Evolutionary conservation across 805 yeast genomes (phyloP).

Genomic region (Kazachstania psychrophila): DNA sequence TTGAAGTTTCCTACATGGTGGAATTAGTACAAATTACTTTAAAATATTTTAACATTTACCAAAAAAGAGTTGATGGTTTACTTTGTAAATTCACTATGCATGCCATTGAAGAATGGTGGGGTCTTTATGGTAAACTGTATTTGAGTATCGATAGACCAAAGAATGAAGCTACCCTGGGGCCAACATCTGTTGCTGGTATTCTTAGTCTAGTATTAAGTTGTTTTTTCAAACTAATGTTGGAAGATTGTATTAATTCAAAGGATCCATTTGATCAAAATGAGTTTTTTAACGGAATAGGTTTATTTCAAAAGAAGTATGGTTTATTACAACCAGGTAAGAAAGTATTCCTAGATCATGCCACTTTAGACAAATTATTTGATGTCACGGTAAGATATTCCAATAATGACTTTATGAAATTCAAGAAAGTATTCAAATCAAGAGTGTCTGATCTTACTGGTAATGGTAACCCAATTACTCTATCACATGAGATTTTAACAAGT

Average conservation of each 20-base stretch:
- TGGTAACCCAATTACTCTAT: conserved; percentile 26
- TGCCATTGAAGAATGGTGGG: conserved; percentile 84
- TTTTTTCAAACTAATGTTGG: conserved; percentile 51
- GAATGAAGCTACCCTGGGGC: conserved; percentile 48
- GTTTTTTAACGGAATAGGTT: conserved; percentile 56
- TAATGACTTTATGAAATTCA: conserved; percentile 41
- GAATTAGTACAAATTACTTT: conserved; percentile 66
- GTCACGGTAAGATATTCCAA: conserved; percentile 38
- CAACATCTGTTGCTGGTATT: conserved; percentile 67
- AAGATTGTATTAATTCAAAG: conserved; percentile 52
- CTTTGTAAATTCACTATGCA: conserved; percentile 67
- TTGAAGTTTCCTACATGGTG: conserved; percentile 65
- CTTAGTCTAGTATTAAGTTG: conserved; percentile 68
- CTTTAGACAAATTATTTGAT: conserved; percentile 41
- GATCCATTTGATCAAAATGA: conserved; percentile 75
- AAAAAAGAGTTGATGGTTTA: conserved; percentile 64
- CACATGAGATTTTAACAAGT: conserved; percentile 33
- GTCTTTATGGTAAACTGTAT: conserved; percentile 44
- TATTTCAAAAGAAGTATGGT: conserved; percentile 66
- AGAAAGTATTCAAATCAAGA: conserved; percentile 61
- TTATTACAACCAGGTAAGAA: conserved; percentile 34
- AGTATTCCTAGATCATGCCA: conserved; percentile 47
- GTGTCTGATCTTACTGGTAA: conserved; percentile 55
- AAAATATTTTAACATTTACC: conserved; percentile 66
- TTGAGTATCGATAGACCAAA: conserved; percentile 26